These are phyloP conservation scores for Pascua sp. DNA, from an alignment of 1,284 basidiomycete genomes.

Conservation along the genomic window DNA sequence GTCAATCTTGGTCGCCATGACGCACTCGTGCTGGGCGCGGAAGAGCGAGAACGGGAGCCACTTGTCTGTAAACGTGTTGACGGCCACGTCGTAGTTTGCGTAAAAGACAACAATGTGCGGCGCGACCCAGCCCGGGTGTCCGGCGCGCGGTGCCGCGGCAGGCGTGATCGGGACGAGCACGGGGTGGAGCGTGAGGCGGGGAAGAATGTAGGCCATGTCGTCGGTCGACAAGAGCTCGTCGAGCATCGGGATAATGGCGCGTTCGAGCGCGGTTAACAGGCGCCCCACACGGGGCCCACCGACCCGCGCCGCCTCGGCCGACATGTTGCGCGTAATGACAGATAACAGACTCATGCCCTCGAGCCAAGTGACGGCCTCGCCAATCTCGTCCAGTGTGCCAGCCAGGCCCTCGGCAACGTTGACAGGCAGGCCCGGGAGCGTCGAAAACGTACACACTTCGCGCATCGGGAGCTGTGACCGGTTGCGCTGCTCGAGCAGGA, in stretches of 20 bases:
- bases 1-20: constrained; percentile 41
- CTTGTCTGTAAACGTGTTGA: constrained; percentile 46
- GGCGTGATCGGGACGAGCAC: constrained; percentile 43
- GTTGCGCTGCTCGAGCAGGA: constrained; percentile 46
- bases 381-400: constrained; percentile 48
- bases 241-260: constrained; percentile 45
- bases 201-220: constrained; percentile 44
- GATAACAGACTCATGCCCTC: constrained; percentile 46
- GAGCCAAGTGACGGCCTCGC: constrained; percentile 42
- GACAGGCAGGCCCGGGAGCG: constrained; percentile 10
- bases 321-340: constrained; percentile 43
- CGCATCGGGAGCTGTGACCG: constrained; percentile 50
- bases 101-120: constrained; percentile 51
- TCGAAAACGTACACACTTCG: constrained; percentile 39
- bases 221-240: constrained; percentile 43
- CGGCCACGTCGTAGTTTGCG: constrained; percentile 49
- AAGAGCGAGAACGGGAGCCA: constrained; percentile 52
- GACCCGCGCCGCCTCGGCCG: constrained; percentile 14
- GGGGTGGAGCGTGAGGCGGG: constrained; percentile 42
- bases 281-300: constrained; percentile 30
- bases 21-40: constrained; percentile 49
- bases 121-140: constrained; percentile 29
- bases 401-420: constrained; percentile 17
- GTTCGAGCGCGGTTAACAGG: constrained; percentile 37
- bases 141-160: constrained; percentile 15